Conservation (phyloP, 345 rosid species). For the Noccaea bulbosa region DNA sequence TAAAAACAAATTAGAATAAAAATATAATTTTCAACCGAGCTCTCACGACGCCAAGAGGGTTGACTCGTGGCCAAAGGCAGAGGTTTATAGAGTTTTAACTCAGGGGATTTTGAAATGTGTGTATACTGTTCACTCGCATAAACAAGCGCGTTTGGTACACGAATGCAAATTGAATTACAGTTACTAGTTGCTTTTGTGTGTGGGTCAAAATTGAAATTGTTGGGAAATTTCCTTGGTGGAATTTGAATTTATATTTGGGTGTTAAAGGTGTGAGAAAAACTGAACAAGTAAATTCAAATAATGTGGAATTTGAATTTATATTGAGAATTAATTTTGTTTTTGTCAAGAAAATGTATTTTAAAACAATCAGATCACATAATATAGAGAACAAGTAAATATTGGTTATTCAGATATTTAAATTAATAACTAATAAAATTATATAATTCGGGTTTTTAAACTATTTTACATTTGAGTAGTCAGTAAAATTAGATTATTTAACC, state of each 20-base stretch:
- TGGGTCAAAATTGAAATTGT: not conserved
- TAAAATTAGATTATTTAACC: too few relatives aligned
- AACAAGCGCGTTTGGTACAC: not conserved
- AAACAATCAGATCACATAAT: too few relatives aligned
- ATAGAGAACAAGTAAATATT: too few relatives aligned
- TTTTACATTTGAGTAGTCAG: too few relatives aligned
- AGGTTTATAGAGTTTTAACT: constrained; percentile 9
- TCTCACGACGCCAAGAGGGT: constrained; percentile 36
- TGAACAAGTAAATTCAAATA: too few relatives aligned
- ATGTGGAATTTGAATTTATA: not conserved
- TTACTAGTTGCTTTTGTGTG: not conserved
- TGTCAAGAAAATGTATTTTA: too few relatives aligned
- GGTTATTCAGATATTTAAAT: too few relatives aligned
- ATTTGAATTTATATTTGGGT: not conserved
- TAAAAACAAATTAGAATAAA: not conserved
- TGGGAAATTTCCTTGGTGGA: not conserved
- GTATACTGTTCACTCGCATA: constrained; percentile 5
- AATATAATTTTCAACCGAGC: not conserved
- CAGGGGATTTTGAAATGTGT: constrained; percentile 13
- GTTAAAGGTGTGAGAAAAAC: too few relatives aligned
- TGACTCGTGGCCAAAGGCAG: constrained; percentile 36
- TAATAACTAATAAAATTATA: too few relatives aligned
- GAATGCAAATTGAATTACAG: not conserved
- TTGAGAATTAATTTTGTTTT: too few relatives aligned
- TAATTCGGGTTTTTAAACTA: too few relatives aligned